Evolutionary conservation across 1,284 basidiomycete species (phyloP), one percentile per base, ranked within the genome.

Genomic region (Kalmanozyma brasiliensis): DNA sequence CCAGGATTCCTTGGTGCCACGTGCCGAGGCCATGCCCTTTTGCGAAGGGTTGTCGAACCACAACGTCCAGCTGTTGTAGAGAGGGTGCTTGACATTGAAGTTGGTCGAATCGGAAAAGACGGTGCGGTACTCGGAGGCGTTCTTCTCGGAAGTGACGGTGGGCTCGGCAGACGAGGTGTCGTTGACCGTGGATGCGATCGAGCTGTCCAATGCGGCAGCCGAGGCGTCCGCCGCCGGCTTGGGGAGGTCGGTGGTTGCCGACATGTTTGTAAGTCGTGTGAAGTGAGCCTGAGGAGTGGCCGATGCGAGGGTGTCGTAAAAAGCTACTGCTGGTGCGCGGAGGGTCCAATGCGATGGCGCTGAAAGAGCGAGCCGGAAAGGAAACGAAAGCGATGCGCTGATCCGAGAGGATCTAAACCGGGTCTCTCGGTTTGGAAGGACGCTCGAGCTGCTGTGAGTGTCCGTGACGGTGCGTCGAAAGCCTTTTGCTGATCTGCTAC

Each of bases 21-120:
- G 74, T 41, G 76, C 76, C 9, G 61, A 63, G 1, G 66, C 55
- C 55, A 73, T 65, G 30, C 76, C 75, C 48, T 79, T 79, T 44
- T 75, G 70, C n/a, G 60, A 67, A 0, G 79, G 79, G 58, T 80
- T 80, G 64, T 82, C 80, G 57, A 81, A 80, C 79, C 79, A 82
- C 32, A 82, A 55, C 4, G 80, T 82, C 80, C 80, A 82, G 24
- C 53, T 58, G 53, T 79, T 76, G 67, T 70, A 80, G 19, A 82
- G 68, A 3, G 80, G 80, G 34, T 82, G 80, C 72, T 80, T 80
- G 56, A 82, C 77, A 45, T 79, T 82, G 51, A 82, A 82, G 59
- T 80, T 73, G 24, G 60, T 69, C 14, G 76, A 65, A 41, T 81
- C 79, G 34, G 75, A 67, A 62, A 81, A 80, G 20, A 81, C 77